Conservation (phyloP, 2,329 filamentous ascomycete genomes). For the Diaporthe capsici region DNA sequence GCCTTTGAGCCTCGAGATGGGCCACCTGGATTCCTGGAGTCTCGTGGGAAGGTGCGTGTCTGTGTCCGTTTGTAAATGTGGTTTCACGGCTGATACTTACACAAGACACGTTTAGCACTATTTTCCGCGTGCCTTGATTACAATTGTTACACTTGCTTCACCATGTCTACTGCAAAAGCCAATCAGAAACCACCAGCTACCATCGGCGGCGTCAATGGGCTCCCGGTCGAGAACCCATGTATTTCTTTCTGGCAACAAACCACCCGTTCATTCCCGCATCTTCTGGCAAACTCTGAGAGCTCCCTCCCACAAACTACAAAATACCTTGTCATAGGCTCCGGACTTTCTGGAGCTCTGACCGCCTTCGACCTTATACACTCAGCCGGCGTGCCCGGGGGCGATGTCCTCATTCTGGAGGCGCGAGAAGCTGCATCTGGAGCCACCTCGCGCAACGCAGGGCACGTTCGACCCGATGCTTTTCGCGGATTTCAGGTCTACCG, state of each 20-base stretch:
- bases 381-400: conserved; percentile 49
- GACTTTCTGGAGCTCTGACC: conserved; percentile 57
- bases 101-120: neutral
- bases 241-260: conserved; percentile 58
- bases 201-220: conserved; percentile 1
- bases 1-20: neutral
- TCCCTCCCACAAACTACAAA: conserved; percentile 49
- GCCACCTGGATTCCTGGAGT: too few relatives aligned
- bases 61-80: neutral
- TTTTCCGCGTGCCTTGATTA: neutral
- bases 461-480: conserved; percentile 61
- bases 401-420: conserved; percentile 59
- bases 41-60: neutral
- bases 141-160: neutral
- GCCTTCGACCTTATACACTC: conserved; percentile 56
- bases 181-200: neutral
- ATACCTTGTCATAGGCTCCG: conserved; percentile 59
- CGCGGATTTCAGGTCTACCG: conserved; percentile 61
- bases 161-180: neutral
- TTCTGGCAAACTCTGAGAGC: conserved; percentile 54
- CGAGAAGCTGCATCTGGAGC: conserved; percentile 60
- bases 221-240: conserved; percentile 40
- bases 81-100: neutral
- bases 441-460: conserved; percentile 60
- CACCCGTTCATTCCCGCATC: conserved; percentile 57